Conservation (phyloP, 2,329 filamentous ascomycete species). For the Aureobasidium sp. region DNA sequence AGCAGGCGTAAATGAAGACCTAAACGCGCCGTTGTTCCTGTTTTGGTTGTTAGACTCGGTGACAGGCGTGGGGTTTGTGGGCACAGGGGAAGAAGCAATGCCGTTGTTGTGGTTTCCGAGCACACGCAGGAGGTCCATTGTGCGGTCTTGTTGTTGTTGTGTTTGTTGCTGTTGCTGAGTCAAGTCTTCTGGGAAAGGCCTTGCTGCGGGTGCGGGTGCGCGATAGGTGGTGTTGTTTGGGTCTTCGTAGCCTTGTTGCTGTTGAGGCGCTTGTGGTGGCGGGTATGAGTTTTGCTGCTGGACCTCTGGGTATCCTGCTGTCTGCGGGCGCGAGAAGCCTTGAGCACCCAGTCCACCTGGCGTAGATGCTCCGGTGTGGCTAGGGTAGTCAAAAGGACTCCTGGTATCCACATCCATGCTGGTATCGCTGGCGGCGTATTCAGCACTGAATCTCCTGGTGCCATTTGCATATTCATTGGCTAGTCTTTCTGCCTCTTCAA, state of each 20-base stretch:
- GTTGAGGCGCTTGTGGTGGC: background rate
- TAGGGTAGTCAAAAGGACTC: background rate
- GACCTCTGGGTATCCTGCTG: background rate
- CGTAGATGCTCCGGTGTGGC: background rate
- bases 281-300: background rate
- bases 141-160: background rate
- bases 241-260: background rate
- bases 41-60: background rate
- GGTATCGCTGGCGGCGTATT: background rate
- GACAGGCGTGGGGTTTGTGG: background rate
- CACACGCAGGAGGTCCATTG: constrained; percentile 9
- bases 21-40: constrained; percentile 12
- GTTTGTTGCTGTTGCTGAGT: background rate
- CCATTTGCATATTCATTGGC: background rate
- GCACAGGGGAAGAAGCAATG: background rate
- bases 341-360: background rate
- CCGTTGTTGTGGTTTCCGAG: background rate
- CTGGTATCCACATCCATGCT: background rate
- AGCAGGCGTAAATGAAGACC: background rate
- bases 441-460: constrained; percentile 16
- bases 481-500: constrained; percentile 16
- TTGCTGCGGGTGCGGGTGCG: background rate
- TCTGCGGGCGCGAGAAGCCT: background rate
- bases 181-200: background rate
- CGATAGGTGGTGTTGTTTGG: background rate